Conservation (phyloP, 305 asterid species). For the Fraxinus latifolia region DNA sequence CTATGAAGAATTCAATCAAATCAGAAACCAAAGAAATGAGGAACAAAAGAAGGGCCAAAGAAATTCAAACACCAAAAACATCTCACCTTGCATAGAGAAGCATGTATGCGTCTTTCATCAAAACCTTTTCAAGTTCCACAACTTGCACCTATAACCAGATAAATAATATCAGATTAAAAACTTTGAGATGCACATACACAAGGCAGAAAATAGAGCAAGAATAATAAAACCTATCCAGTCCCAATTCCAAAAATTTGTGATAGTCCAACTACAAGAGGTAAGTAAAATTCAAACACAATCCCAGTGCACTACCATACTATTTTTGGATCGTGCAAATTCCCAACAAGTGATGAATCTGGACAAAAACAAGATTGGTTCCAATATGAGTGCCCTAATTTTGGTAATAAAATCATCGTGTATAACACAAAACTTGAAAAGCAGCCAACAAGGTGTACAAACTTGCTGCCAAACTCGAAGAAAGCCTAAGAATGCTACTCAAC, state of each 20-base stretch:
- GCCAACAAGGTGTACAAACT: not conserved
- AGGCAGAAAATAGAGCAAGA: not conserved
- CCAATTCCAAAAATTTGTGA: not conserved
- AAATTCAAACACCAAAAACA: not conserved
- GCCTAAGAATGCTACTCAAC: not conserved
- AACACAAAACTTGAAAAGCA: not conserved
- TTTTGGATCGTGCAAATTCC: not conserved
- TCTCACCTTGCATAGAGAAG: constrained; percentile 77
- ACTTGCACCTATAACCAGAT: constrained; percentile 49
- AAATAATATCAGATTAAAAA: constrained; percentile 1
- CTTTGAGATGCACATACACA: not conserved
- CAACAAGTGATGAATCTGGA: not conserved
- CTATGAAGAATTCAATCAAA: constrained; percentile 31
- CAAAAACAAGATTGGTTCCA: not conserved
- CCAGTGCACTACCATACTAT: not conserved
- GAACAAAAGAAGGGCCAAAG: not conserved
- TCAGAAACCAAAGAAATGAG: constrained; percentile 11
- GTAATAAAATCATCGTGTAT: not conserved
- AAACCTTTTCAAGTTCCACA: constrained; percentile 57
- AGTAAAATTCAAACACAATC: not conserved
- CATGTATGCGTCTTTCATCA: constrained; percentile 68
- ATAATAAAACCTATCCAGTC: not conserved
- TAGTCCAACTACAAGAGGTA: not conserved
- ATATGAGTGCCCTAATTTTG: not conserved
- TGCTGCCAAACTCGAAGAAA: not conserved